Percentiles rank a stretch among this genome's conserved stretches.
These are phyloP conservation scores for Amanita brunnescens DNA, from an alignment of 768 basidiomycete species.

Conservation along the genomic window DNA sequence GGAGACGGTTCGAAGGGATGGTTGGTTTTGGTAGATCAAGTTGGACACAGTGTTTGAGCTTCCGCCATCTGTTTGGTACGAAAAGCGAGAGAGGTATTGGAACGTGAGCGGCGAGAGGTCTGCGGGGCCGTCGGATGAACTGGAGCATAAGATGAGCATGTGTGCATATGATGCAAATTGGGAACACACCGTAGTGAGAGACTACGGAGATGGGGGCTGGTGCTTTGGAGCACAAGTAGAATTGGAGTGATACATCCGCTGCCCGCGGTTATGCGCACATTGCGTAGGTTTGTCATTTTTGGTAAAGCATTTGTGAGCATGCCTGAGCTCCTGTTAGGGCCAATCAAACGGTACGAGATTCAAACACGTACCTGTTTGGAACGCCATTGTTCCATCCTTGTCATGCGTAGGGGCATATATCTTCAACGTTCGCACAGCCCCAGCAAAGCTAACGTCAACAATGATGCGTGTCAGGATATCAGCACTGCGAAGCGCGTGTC, in stretches of 20 bases:
- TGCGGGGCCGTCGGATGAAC: constrained; percentile 33
- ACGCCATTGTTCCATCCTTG: constrained; percentile 43
- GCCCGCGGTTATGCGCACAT: constrained; percentile 52
- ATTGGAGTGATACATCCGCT: constrained; percentile 44
- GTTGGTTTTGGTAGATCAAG: constrained; percentile 46
- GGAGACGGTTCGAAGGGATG: constrained; percentile 42
- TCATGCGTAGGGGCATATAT: constrained; percentile 47
- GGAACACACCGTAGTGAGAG: constrained; percentile 44
- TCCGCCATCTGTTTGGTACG: constrained; percentile 40
- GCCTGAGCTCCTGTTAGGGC: constrained; percentile 25
- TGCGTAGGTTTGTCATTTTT: constrained; percentile 48
- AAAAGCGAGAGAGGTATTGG: constrained; percentile 50
- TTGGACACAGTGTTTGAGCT: constrained; percentile 28
- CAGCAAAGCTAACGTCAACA: constrained; percentile 49
- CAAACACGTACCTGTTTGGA: constrained; percentile 47
- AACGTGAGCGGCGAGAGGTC: constrained; percentile 42
- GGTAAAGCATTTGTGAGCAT: constrained; percentile 66
- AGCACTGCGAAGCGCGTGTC: constrained; percentile 57
- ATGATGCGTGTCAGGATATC: constrained; percentile 65
- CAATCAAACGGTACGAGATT: background rate
- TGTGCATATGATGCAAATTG: background rate
- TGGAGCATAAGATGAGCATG: constrained; percentile 11
- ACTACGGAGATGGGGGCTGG: constrained; percentile 43
- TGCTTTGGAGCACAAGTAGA: constrained; percentile 41
- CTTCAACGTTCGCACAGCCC: constrained; percentile 45